A percentile compares a stretch with the other conserved stretches of the same genome.
phyloP scores from a whole-genome alignment of 1,139 yeast species.

The Candida sp. region DNA sequence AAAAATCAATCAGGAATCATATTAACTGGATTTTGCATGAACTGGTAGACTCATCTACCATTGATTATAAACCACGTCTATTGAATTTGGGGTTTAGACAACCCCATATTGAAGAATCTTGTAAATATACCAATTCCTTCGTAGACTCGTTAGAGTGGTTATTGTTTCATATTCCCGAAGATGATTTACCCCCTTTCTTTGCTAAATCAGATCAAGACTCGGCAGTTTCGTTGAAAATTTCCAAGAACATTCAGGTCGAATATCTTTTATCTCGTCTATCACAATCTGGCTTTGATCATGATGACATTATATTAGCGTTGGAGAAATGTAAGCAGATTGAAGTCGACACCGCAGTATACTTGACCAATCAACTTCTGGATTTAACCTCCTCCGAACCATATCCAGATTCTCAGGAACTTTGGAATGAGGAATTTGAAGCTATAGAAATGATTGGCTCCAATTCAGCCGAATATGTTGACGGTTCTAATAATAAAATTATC shows the following conservation, averaged over 20 bases:
- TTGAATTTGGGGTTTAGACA: slow-evolving; percentile 62
- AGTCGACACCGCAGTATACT: slow-evolving; percentile 45
- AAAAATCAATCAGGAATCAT: slow-evolving; percentile 49
- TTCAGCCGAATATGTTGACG: slow-evolving; percentile 14
- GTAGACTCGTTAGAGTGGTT: slow-evolving; percentile 74
- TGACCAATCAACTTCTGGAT: slow-evolving; percentile 40
- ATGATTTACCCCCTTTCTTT: slow-evolving; percentile 71
- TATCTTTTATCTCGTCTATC: slow-evolving; percentile 49
- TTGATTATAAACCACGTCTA: slow-evolving; percentile 18
- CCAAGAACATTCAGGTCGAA: slow-evolving; percentile 39
- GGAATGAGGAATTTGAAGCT: slow-evolving; percentile 81
- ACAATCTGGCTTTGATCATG: slow-evolving; percentile 69
- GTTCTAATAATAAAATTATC: slow-evolving; percentile 21
- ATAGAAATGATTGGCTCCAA: slow-evolving; percentile 50
- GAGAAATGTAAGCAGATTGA: slow-evolving; percentile 43
- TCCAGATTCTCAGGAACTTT: slow-evolving; percentile 35
- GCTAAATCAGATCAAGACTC: slow-evolving; percentile 45
- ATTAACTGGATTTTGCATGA: slow-evolving; percentile 46
- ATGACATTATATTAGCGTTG: slow-evolving; percentile 53
- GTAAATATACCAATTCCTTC: slow-evolving; percentile 54
- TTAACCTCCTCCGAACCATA: neutral
- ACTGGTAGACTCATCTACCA: slow-evolving; percentile 10
- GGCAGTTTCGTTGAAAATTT: slow-evolving; percentile 44
- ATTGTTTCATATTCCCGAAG: slow-evolving; percentile 87
- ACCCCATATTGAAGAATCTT: slow-evolving; percentile 69